phyloP scores from a whole-genome alignment of 208 protist genomes.

The Polymyxa betae region DNA sequence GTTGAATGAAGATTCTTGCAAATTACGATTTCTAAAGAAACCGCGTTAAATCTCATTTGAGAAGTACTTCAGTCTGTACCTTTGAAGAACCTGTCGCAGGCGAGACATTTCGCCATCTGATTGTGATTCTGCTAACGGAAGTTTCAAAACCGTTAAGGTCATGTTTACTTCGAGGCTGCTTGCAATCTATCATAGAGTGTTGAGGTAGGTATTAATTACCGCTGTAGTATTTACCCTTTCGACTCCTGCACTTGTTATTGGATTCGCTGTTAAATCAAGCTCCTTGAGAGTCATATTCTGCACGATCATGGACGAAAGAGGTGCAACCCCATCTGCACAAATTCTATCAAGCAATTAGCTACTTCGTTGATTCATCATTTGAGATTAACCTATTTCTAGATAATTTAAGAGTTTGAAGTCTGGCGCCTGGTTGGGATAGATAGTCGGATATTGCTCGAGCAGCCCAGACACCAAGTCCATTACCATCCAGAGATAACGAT shows the following conservation, averaged over 20 bases:
- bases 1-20: too few relatives aligned
- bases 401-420: not conserved
- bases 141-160: not conserved
- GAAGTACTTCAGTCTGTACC: too few relatives aligned
- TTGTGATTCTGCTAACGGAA: not conserved
- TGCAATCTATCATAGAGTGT: not conserved
- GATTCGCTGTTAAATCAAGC: conserved; percentile 26
- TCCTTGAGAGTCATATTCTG: not conserved
- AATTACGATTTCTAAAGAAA: too few relatives aligned
- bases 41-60: too few relatives aligned
- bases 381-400: conserved; percentile 13
- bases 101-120: too few relatives aligned
- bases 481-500: not conserved
- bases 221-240: not conserved
- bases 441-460: not conserved
- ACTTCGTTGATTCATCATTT: too few relatives aligned
- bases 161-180: not conserved
- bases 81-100: not conserved
- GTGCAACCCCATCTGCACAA: not conserved
- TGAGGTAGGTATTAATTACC: not conserved
- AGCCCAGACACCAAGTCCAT: not conserved
- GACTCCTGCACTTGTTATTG: not conserved
- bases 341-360: too few relatives aligned
- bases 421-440: not conserved
- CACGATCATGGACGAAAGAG: not conserved